A percentile compares a stretch with the other conserved stretches of the same genome.
Conservation (phyloP, 352 stramenopile genomes). For the Thraustochytrium striatum region DNA sequence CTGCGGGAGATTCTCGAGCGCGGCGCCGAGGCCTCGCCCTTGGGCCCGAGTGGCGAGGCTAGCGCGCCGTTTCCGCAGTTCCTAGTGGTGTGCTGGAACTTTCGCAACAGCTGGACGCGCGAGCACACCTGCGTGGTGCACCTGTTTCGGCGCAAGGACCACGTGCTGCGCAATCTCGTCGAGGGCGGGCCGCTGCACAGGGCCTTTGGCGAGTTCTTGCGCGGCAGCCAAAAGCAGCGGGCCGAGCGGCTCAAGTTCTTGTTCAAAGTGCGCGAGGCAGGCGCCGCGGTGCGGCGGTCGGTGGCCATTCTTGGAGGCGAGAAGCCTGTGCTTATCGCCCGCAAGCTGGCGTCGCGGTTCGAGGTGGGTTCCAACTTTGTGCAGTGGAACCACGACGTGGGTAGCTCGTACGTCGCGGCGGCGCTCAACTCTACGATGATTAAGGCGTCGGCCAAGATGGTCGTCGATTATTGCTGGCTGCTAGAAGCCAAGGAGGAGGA, state of each 20-base stretch:
- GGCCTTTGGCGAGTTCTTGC: constrained; percentile 4
- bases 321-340: constrained; percentile 5
- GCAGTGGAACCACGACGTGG: constrained; percentile 27
- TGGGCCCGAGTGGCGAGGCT: too few relatives aligned
- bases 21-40: neutral
- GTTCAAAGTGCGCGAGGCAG: constrained; percentile 1
- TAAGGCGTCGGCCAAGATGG: neutral
- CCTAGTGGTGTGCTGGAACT: constrained; percentile 10
- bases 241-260: constrained; percentile 23
- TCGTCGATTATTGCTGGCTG: constrained; percentile 15
- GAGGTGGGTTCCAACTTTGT: constrained; percentile 12
- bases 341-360: constrained; percentile 5
- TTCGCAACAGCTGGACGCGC: neutral
- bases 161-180: neutral
- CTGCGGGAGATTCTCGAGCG: neutral
- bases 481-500: constrained; percentile 23
- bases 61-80: constrained; percentile 11
- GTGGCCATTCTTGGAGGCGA: neutral
- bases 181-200: neutral
- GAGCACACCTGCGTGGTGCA: constrained; percentile 12
- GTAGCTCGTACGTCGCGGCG: neutral
- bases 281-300: neutral
- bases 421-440: constrained; percentile 11
- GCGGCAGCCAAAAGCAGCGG: neutral
- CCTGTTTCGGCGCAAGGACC: constrained; percentile 20